Percentiles rank a stretch among this genome's conserved stretches.
Evolutionary conservation across 495 filamentous ascomycete genomes (phyloP).

Genomic region (Hypoxylon crocopeplum): DNA sequence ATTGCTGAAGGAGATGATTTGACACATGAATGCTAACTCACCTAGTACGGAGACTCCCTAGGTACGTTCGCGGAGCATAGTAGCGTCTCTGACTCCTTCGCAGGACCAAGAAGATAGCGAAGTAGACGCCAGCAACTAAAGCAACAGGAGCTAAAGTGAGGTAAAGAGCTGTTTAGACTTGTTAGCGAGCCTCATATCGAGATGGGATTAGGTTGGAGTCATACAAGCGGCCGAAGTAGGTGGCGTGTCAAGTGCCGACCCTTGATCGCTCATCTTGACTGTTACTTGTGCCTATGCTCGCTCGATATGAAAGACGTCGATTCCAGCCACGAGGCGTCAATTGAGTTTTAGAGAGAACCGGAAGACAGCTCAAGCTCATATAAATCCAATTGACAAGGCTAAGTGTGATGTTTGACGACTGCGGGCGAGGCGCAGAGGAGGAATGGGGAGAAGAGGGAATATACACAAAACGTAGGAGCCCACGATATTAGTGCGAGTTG

Average conservation of each 20-base stretch:
- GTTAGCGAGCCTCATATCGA: conserved; percentile 9
- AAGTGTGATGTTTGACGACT: conserved; percentile 7
- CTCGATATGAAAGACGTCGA: neutral
- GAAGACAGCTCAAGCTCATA: neutral
- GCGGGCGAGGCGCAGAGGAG: conserved; percentile 1
- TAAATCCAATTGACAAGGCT: conserved; percentile 5
- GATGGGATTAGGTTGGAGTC: neutral
- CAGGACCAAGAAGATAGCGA: conserved; percentile 77
- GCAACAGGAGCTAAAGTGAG: conserved; percentile 72
- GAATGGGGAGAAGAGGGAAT: conserved; percentile 5
- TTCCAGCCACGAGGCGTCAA: neutral
- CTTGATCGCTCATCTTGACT: conserved; percentile 38
- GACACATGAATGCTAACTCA: conserved; percentile 43
- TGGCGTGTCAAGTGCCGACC: conserved; percentile 18
- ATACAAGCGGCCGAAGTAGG: conserved; percentile 32
- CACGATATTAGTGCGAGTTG: conserved; percentile 15
- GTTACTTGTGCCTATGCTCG: neutral
- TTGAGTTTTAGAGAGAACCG: neutral
- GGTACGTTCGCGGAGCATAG: conserved; percentile 89
- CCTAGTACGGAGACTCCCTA: conserved; percentile 74
- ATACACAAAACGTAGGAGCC: conserved; percentile 20
- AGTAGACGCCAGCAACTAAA: conserved; percentile 68
- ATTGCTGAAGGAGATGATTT: neutral
- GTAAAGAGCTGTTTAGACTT: conserved; percentile 29
- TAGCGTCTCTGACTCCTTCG: conserved; percentile 73